Conservation (phyloP, 768 basidiomycete species). For the Paxillus ammoniavirescens region DNA sequence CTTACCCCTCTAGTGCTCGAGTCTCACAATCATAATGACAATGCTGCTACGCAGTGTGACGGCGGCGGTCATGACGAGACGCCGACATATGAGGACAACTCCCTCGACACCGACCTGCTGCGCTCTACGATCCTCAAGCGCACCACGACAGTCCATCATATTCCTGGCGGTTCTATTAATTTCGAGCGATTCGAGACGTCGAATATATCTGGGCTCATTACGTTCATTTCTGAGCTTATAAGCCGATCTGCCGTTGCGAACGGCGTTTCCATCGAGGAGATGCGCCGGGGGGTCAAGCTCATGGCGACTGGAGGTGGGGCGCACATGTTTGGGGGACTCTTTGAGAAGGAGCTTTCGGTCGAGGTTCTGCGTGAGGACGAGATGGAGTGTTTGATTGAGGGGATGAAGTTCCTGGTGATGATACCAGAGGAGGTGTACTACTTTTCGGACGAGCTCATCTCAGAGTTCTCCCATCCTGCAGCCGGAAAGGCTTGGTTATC, state of each 20-base stretch:
- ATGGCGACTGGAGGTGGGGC: slow-evolving; percentile 99
- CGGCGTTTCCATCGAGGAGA: slow-evolving; percentile 83
- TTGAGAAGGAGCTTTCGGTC: slow-evolving; percentile 70
- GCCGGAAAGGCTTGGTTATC: slow-evolving; percentile 8
- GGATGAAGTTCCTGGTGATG: slow-evolving; percentile 91
- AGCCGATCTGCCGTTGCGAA: slow-evolving; percentile 82
- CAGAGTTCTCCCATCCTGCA: slow-evolving; percentile 47
- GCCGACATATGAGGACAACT: slow-evolving; percentile 11
- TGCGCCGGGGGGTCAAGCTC: slow-evolving; percentile 92
- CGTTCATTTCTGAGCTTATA: slow-evolving; percentile 86
- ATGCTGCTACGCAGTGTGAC: slow-evolving; percentile 17
- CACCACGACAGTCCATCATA: slow-evolving; percentile 59
- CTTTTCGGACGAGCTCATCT: slow-evolving; percentile 97
- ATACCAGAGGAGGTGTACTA: slow-evolving; percentile 98
- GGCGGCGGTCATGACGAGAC: slow-evolving; percentile 24
- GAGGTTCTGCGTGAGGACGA: slow-evolving; percentile 93
- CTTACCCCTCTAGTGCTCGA: slow-evolving; percentile 80
- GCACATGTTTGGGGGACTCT: slow-evolving; percentile 87
- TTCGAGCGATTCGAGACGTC: slow-evolving; percentile 97
- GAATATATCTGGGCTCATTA: slow-evolving; percentile 78
- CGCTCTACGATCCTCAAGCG: slow-evolving; percentile 68
- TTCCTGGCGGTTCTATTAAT: slow-evolving; percentile 95
- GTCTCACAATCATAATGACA: slow-evolving; percentile 35
- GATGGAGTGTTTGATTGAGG: slow-evolving; percentile 98
- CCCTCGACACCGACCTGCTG: slow-evolving; percentile 43